Base-by-base conservation (phyloP, 805 yeast species). In the Grigorovia jiainica region DNA sequence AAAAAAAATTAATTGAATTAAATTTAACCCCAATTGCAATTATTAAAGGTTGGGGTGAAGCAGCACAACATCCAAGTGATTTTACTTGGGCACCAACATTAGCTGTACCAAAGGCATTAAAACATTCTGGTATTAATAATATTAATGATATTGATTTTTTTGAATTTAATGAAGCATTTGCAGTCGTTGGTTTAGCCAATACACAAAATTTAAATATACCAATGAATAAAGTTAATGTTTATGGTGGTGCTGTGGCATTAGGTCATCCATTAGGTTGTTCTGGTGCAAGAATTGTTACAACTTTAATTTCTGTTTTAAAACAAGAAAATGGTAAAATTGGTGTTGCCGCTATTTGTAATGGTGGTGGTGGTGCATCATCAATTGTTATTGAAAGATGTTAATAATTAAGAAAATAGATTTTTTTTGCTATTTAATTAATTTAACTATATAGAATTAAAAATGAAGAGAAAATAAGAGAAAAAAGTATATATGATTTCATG, bases 351-450 rank as follows among this genome's bases (percentile, higher is more conserved):
- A 82, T 92, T 61, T 92, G 98, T 75, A 92, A 92, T 66, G 98
- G 99, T 72, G 99, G 99, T 58, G 99, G 99, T 63, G 99, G 98
- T 63, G 97, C 97, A 39, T 82, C 95, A 43, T 81, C 97, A 20
- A 71, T 92, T 56, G 86, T 92, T 47, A 76, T 92, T 55, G 95
- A 89, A 71, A 78, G 71, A 55, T 57, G 78, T 27, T 45, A 42
- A 40, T n/a, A n/a, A n/a, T n/a, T n/a, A n/a, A n/a, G n/a, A n/a
- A n/a, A n/a, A n/a, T n/a, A n/a, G n/a, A n/a, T n/a, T n/a, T n/a
- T n/a, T n/a, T n/a, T n/a, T n/a, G n/a, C n/a, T n/a, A n/a, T n/a
- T n/a, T n/a, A n/a, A n/a, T n/a, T n/a, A n/a, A n/a, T n/a, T n/a
- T n/a, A n/a, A n/a, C n/a, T 32, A 34, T 32, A 30, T 21, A 13